Evolutionary conservation across 768 basidiomycete genomes (phyloP).

Genomic region (Tricholoma matsutake): DNA sequence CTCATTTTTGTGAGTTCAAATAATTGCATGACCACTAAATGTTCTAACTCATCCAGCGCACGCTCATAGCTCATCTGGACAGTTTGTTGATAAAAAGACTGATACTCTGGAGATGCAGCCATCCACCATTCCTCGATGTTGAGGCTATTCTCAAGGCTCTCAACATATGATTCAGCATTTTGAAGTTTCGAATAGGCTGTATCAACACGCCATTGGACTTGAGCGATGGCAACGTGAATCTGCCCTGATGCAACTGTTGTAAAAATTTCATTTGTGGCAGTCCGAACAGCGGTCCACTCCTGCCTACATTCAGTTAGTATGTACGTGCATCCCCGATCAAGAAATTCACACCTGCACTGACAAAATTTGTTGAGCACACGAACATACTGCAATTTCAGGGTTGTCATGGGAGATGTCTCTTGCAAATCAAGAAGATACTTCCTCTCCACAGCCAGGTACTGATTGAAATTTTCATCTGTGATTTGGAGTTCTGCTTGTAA

Average conservation of each 20-base stretch:
- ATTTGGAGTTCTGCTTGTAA: background rate
- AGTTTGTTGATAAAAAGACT: background rate
- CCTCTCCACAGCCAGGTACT: background rate
- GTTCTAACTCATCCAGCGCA: slow-evolving; percentile 18
- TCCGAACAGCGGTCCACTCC: background rate
- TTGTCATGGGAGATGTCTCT: background rate
- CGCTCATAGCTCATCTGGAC: slow-evolving; percentile 9
- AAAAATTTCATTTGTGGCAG: background rate
- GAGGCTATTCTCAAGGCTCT: too few relatives aligned
- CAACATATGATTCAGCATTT: too few relatives aligned
- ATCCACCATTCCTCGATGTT: background rate
- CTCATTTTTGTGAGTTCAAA: slow-evolving; percentile 21
- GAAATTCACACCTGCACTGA: background rate
- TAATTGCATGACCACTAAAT: slow-evolving; percentile 15
- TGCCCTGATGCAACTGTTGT: background rate
- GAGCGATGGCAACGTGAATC: background rate
- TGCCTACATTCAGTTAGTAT: background rate
- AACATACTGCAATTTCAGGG: slow-evolving; percentile 2
- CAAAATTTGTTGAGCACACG: background rate
- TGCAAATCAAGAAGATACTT: background rate
- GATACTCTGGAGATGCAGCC: background rate
- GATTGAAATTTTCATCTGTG: background rate
- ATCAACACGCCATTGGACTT: background rate
- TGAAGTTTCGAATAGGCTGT: too few relatives aligned
- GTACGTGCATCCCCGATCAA: background rate